These are phyloP conservation scores for Ramaria sp. DNA, from an alignment of 768 basidiomycete species.

Conservation along the genomic window DNA sequence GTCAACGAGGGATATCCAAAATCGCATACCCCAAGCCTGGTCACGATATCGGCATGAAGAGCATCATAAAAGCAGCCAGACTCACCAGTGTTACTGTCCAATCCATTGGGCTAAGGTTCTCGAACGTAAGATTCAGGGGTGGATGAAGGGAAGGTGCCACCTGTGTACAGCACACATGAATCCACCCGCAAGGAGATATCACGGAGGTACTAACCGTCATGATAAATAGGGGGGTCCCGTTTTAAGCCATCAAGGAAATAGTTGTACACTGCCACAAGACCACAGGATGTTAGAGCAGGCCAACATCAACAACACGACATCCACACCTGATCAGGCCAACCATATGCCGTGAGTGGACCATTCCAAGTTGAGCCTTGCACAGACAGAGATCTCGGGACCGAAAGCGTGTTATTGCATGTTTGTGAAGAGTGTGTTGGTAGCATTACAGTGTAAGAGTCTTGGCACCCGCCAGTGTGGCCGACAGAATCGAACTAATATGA, in stretches of 20 bases:
- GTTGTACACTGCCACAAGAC: background rate
- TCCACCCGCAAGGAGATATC: background rate
- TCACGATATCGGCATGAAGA: background rate
- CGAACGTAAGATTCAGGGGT: slow-evolving; percentile 13
- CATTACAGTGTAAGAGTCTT: background rate
- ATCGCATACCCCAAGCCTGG: slow-evolving; percentile 1
- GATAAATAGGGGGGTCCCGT: background rate
- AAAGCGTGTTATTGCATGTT: background rate
- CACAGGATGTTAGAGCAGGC: background rate
- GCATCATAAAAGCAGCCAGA: background rate
- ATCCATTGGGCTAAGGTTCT: slow-evolving; percentile 22
- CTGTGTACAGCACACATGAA: background rate
- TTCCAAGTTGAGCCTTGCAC: background rate
- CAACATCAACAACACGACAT: background rate
- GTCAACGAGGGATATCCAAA: slow-evolving; percentile 2
- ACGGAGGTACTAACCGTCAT: background rate
- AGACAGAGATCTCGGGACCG: background rate
- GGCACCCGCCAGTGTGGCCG: background rate
- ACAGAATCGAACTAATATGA: background rate
- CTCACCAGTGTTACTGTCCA: slow-evolving; percentile 33
- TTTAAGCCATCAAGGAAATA: background rate
- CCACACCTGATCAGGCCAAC: slow-evolving; percentile 4
- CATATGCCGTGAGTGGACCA: slow-evolving; percentile 2
- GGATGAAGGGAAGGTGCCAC: background rate
- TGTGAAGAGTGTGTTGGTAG: background rate